phyloP scores from a whole-genome alignment of 768 basidiomycete species.

The Pulveroboletus sp. region DNA sequence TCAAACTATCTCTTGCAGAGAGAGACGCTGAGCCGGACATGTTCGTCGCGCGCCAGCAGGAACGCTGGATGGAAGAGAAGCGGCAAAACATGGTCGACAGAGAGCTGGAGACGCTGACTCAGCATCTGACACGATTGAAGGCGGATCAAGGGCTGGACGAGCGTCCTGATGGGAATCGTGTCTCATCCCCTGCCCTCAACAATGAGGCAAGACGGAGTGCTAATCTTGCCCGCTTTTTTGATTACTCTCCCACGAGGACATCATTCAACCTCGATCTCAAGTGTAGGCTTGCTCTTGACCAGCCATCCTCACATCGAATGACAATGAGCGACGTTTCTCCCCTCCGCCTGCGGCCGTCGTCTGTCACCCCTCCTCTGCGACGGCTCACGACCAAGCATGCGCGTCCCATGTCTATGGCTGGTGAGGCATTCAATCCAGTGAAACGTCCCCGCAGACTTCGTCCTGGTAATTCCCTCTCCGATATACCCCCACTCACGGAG shows the following conservation, averaged over 20 bases:
- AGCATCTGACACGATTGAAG: slow-evolving; percentile 32
- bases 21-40: slow-evolving; percentile 35
- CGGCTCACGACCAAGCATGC: slow-evolving; percentile 26
- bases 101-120: slow-evolving; percentile 34
- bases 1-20: slow-evolving; percentile 36
- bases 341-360: slow-evolving; percentile 32
- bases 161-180: slow-evolving; percentile 7
- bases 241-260: slow-evolving; percentile 31
- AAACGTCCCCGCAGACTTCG: slow-evolving; percentile 27
- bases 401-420: slow-evolving; percentile 24
- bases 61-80: slow-evolving; percentile 51
- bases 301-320: slow-evolving; percentile 31
- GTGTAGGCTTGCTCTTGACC: slow-evolving; percentile 27
- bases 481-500: slow-evolving; percentile 14
- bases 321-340: slow-evolving; percentile 33
- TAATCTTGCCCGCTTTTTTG: slow-evolving; percentile 39
- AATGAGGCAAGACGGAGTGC: slow-evolving; percentile 27
- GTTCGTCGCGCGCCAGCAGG: slow-evolving; percentile 38
- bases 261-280: slow-evolving; percentile 31
- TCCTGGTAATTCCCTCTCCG: slow-evolving; percentile 14
- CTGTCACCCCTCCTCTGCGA: slow-evolving; percentile 24
- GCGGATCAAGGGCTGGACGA: slow-evolving; percentile 23
- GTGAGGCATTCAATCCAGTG: slow-evolving; percentile 26
- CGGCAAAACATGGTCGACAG: slow-evolving; percentile 34
- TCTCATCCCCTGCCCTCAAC: slow-evolving; percentile 12